These are phyloP conservation scores for Penicillium simplicissimum DNA, from an alignment of 495 filamentous ascomycete species.

Conservation along the genomic window DNA sequence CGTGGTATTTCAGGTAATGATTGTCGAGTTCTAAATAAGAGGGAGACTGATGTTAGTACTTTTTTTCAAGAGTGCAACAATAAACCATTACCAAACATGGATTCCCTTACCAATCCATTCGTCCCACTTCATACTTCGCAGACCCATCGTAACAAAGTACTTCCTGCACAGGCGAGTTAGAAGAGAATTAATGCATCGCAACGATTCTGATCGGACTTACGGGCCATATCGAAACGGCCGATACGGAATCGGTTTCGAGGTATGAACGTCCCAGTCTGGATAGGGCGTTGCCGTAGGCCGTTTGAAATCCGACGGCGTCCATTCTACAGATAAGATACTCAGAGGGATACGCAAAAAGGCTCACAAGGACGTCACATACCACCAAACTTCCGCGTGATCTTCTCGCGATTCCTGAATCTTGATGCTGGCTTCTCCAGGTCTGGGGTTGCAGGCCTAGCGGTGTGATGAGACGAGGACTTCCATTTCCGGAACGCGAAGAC, in stretches of 20 bases:
- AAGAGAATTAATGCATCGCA: background rate
- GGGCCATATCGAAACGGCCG: slow-evolving; percentile 83
- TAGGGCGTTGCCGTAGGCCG: slow-evolving; percentile 67
- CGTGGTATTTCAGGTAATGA: slow-evolving; percentile 75
- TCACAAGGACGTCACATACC: slow-evolving; percentile 25
- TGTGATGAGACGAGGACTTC: slow-evolving; percentile 13
- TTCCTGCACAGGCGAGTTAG: slow-evolving; percentile 34
- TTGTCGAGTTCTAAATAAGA: slow-evolving; percentile 69
- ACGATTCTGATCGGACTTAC: slow-evolving; percentile 25
- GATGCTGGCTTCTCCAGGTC: slow-evolving; percentile 33
- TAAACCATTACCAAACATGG: too few species aligned
- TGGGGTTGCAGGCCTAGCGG: slow-evolving; percentile 21
- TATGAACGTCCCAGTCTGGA: slow-evolving; percentile 68
- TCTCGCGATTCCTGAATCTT: slow-evolving; percentile 12
- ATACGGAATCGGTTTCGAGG: slow-evolving; percentile 79
- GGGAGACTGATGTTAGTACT: background rate
- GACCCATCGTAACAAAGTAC: slow-evolving; percentile 81
- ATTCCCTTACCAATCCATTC: slow-evolving; percentile 69
- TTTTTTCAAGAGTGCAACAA: too few species aligned
- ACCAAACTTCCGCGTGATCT: slow-evolving; percentile 32
- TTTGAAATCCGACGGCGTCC: slow-evolving; percentile 69
- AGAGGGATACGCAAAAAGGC: background rate
- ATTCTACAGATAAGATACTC: slow-evolving; percentile 47
- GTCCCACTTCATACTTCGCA: slow-evolving; percentile 73
- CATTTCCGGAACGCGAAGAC: slow-evolving; percentile 27